Conservation (phyloP, 2,329 filamentous ascomycete species). For the Nothophoma quercina region DNA sequence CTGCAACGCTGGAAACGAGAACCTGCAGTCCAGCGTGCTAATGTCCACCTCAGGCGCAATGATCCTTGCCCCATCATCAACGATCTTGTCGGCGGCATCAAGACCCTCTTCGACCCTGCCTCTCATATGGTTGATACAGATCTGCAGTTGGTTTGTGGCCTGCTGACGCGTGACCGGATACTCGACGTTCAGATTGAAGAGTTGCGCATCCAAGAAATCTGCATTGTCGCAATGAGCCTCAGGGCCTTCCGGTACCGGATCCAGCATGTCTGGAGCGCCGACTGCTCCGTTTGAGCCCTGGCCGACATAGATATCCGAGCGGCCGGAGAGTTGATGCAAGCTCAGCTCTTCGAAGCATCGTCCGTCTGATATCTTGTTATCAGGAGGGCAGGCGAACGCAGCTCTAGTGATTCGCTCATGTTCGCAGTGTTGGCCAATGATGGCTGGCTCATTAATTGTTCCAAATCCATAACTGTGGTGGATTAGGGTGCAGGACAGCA, state of each 20-base stretch:
- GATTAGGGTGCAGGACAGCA: not conserved
- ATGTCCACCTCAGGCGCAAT: slow-evolving; percentile 28
- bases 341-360: slow-evolving; percentile 32
- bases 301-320: slow-evolving; percentile 29
- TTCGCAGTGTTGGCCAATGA: slow-evolving; percentile 35
- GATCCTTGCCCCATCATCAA: slow-evolving; percentile 26
- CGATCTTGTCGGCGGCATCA: slow-evolving; percentile 31
- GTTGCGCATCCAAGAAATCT: slow-evolving; percentile 30
- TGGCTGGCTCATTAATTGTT: slow-evolving; percentile 33
- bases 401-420: slow-evolving; percentile 35
- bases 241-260: slow-evolving; percentile 32
- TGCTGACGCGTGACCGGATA: slow-evolving; percentile 32
- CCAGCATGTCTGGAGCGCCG: slow-evolving; percentile 35
- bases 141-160: slow-evolving; percentile 30
- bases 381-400: slow-evolving; percentile 28
- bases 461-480: slow-evolving; percentile 20
- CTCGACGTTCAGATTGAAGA: slow-evolving; percentile 16
- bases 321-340: slow-evolving; percentile 30
- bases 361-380: slow-evolving; percentile 25
- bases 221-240: slow-evolving; percentile 39
- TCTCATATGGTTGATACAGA: slow-evolving; percentile 30
- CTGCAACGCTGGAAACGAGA: slow-evolving; percentile 31
- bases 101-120: slow-evolving; percentile 25
- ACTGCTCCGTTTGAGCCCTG: slow-evolving; percentile 34
- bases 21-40: slow-evolving; percentile 25